Evolutionary conservation across 345 rosid genomes (phyloP).

Genomic region (Trapa bicornis): DNA sequence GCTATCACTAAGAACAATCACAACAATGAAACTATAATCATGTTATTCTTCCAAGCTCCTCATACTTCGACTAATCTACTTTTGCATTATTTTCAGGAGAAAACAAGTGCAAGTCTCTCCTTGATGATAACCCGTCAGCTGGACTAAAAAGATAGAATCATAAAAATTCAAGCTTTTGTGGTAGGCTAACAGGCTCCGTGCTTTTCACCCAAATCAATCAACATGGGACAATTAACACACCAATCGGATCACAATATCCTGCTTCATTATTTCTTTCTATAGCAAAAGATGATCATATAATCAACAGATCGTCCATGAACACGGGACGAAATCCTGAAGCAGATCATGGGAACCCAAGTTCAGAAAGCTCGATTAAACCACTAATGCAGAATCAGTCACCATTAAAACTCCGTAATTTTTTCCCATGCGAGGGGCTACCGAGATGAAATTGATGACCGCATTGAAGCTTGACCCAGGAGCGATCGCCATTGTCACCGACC

Average conservation of each 20-base stretch:
- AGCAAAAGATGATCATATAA: background rate
- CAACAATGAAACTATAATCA: background rate
- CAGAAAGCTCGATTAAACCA: background rate
- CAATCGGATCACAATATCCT: background rate
- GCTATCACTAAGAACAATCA: no score
- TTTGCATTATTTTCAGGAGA: background rate
- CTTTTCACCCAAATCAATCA: background rate
- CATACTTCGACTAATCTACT: background rate
- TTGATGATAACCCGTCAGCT: no score
- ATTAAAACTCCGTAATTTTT: background rate
- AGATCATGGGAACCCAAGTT: conserved; percentile 2
- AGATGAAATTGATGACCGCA: conserved; percentile 91
- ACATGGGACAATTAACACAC: background rate
- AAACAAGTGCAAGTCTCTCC: background rate
- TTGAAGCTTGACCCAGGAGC: conserved; percentile 96
- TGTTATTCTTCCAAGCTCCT: background rate
- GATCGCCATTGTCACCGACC: conserved; percentile 70
- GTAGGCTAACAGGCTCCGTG: background rate
- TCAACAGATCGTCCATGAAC: background rate
- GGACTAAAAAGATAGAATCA: no score
- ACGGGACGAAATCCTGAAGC: background rate
- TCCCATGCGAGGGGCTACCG: conserved; percentile 27
- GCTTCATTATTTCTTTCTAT: background rate
- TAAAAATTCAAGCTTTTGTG: background rate
- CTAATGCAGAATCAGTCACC: no score